Base-by-base conservation (phyloP, 176 grass and related monocot genomes). In the Pharus latifolius region DNA sequence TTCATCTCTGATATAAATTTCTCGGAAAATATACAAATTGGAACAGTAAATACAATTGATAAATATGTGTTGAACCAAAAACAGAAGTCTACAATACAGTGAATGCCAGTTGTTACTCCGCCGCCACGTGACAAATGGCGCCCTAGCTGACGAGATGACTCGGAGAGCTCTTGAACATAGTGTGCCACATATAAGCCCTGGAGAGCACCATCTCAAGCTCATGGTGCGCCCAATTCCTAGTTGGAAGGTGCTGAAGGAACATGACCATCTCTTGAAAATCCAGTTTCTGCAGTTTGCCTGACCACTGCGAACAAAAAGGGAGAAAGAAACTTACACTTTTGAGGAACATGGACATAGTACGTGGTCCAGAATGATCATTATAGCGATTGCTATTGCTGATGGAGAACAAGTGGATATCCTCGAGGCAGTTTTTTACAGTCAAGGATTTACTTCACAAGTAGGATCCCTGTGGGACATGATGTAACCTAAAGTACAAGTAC, bases 181-280 rank as follows among this genome's bases (percentile, higher is more conserved):
- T 70, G 64, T 94, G 84, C 95, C 95, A 99, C 95, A 99, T 99
- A 82, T 88, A 99, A 10, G 95, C 87, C 49, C 87, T 67, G 17
- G 90, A 99, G 34, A 99, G 87, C 29, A 95, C 84, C 90, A 86
- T 91, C 82, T 94, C 90, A 15, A 99, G 87, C 69, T 94, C 90
- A 0, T 99, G 76, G 82, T 99, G 90, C 1, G 82, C 84, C 96
- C 96, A 99, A 34, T 85, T 90, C 82, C 82, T 85, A 3, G 96
- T 99, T 0, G 96, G 96, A 28, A 99, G 72, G 63, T 91, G 96
- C 72, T 99, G 96, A 32, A 99, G 90, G 60, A 99, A 84, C 96
- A 99, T 99, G 27, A 99, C 96, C 87, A 95, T 86, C 65, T 99
- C 96, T 76, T 99, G 96, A 34, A 99, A 99, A 69, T 99, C 96